These are phyloP conservation scores for Zygosaccharomyces sapae DNA, from an alignment of 1,139 yeast species.

Conservation along the genomic window DNA sequence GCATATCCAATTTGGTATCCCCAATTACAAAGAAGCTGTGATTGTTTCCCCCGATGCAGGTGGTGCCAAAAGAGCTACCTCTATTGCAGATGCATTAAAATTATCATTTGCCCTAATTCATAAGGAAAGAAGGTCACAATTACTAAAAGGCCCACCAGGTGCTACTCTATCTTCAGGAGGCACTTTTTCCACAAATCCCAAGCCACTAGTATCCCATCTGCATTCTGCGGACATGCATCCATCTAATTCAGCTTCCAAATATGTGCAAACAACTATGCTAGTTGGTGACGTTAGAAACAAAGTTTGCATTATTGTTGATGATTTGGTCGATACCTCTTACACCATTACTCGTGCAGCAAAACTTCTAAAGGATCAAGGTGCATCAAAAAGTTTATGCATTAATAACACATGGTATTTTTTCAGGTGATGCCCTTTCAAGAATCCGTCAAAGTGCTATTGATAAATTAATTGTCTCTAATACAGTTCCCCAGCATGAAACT, in stretches of 20 bases:
- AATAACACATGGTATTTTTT: constrained; percentile 88
- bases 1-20: constrained; percentile 69
- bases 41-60: constrained; percentile 96
- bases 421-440: constrained; percentile 83
- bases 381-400: constrained; percentile 79
- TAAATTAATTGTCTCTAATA: constrained; percentile 84
- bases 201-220: constrained; percentile 26
- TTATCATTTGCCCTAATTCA: constrained; percentile 92
- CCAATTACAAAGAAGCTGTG: constrained; percentile 71
- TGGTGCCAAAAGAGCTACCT: constrained; percentile 94
- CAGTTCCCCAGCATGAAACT: constrained; percentile 73
- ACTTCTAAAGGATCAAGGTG: constrained; percentile 88
- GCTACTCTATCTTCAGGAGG: constrained; percentile 35
- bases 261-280: constrained; percentile 58
- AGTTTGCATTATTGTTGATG: constrained; percentile 85
- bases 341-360: constrained; percentile 91
- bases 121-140: constrained; percentile 73
- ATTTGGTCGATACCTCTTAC: constrained; percentile 87
- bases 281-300: constrained; percentile 88
- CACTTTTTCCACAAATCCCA: constrained; percentile 24
- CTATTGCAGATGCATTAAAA: constrained; percentile 85
- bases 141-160: constrained; percentile 36
- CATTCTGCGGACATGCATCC: constrained; percentile 15
- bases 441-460: constrained; percentile 70
- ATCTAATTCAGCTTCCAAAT: constrained; percentile 24